phyloP scores from a whole-genome alignment of 768 basidiomycete species.

The Candolleomyces efflorescens region DNA sequence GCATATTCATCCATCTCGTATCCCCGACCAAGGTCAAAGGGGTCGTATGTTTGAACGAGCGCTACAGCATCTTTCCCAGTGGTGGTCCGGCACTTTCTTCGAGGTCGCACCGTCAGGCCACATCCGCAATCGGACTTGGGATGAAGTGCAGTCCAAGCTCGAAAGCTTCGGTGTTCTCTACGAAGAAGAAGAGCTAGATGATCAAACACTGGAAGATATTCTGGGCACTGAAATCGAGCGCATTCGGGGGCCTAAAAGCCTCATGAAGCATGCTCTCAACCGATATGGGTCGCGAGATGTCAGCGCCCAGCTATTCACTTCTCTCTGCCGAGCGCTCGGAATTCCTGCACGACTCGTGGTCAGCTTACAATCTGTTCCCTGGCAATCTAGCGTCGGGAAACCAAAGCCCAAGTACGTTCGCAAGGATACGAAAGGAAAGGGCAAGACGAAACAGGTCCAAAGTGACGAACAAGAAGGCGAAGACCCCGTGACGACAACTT shows the following conservation, averaged over 20 bases:
- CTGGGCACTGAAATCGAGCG: constrained; percentile 59
- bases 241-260: constrained; percentile 73
- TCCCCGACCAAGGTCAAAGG: constrained; percentile 77
- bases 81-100: constrained; percentile 83
- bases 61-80: constrained; percentile 64
- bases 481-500: constrained; percentile 17
- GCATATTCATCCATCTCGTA: constrained; percentile 72
- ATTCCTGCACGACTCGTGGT: constrained; percentile 86
- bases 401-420: constrained; percentile 38
- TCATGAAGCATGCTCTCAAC: constrained; percentile 92
- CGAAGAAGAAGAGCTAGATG: constrained; percentile 27
- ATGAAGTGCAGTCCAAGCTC: constrained; percentile 55
- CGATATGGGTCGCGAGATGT: constrained; percentile 78
- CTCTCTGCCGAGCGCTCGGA: constrained; percentile 79
- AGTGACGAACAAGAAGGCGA: constrained; percentile 17
- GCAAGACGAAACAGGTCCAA: constrained; percentile 27
- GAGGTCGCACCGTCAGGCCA: constrained; percentile 60
- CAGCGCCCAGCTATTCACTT: constrained; percentile 88
- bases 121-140: constrained; percentile 72
- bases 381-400: constrained; percentile 69
- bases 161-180: constrained; percentile 27
- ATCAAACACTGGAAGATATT: constrained; percentile 41
- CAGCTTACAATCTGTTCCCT: constrained; percentile 89
- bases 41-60: constrained; percentile 87
- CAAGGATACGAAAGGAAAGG: constrained; percentile 36